Evolutionary conservation across 1,284 basidiomycete genomes (phyloP).

Genomic region (Trichosporon sp.): DNA sequence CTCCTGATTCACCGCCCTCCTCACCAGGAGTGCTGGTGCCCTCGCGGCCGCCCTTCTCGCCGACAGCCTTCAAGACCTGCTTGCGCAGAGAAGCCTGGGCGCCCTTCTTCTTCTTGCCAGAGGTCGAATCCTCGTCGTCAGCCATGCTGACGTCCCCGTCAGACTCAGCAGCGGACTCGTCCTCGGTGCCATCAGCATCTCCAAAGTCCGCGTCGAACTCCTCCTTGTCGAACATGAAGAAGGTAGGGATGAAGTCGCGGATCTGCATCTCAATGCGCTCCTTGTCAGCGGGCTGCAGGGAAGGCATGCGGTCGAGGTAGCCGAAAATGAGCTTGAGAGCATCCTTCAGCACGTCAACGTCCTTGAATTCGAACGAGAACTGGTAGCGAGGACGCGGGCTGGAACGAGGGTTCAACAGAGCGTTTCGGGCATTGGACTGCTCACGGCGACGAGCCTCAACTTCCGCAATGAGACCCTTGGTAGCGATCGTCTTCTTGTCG

Average conservation of each 20-base stretch:
- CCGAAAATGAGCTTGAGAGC: conserved; percentile 81
- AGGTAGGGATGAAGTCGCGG: conserved; percentile 72
- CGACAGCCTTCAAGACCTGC: conserved; percentile 62
- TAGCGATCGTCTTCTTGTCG: conserved; percentile 92
- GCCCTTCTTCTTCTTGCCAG: conserved; percentile 31
- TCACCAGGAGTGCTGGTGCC: conserved; percentile 37
- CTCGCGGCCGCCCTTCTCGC: conserved; percentile 58
- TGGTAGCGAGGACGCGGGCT: conserved; percentile 54
- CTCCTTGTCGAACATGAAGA: conserved; percentile 68
- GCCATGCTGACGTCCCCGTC: conserved; percentile 46
- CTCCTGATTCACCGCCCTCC: conserved; percentile 25
- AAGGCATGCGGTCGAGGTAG: conserved; percentile 78
- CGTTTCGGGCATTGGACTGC: conserved; percentile 67
- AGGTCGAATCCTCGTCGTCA: conserved; percentile 51
- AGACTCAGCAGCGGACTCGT: conserved; percentile 60
- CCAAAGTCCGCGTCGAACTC: conserved; percentile 73
- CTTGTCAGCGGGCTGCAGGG: conserved; percentile 71
- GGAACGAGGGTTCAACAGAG: conserved; percentile 60
- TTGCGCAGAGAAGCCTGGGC: conserved; percentile 60
- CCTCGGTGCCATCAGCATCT: conserved; percentile 55
- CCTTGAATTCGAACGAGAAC: conserved; percentile 71
- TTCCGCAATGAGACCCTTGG: conserved; percentile 81
- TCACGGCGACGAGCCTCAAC: conserved; percentile 73
- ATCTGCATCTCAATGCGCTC: conserved; percentile 79
- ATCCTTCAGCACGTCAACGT: conserved; percentile 77